These are phyloP conservation scores for Thozetella sp. DNA, from an alignment of 495 filamentous ascomycete species.

Conservation along the genomic window DNA sequence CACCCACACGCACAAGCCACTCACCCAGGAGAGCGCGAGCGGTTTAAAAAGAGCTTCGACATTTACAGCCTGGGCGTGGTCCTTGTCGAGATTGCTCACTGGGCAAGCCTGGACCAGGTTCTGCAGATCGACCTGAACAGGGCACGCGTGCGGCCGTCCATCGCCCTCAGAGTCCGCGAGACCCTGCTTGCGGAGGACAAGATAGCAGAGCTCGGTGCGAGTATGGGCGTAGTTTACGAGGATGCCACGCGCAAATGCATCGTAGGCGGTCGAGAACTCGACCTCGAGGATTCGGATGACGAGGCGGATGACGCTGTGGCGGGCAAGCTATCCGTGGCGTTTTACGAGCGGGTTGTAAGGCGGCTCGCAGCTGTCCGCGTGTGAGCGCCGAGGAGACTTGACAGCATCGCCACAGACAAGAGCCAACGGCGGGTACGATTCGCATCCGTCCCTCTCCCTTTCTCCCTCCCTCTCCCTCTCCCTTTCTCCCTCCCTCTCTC, in stretches of 20 bases:
- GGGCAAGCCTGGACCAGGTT: constrained; percentile 50
- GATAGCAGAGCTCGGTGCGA: constrained; percentile 28
- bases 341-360: constrained; percentile 39
- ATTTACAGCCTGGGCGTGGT: constrained; percentile 59
- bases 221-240: constrained; percentile 34
- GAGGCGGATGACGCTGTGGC: constrained; percentile 33
- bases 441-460: no score
- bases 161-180: constrained; percentile 26
- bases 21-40: constrained; percentile 26
- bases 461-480: no score
- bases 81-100: constrained; percentile 53
- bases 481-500: no score
- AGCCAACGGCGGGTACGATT: no score
- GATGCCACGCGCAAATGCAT: constrained; percentile 29
- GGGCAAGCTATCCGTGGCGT: constrained; percentile 24
- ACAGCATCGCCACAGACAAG: not conserved
- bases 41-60: constrained; percentile 53
- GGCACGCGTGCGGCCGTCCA: constrained; percentile 20
- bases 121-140: constrained; percentile 34
- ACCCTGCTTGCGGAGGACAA: constrained; percentile 20
- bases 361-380: constrained; percentile 29
- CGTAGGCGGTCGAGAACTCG: constrained; percentile 25
- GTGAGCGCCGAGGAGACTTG: constrained; percentile 8
- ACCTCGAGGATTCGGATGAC: constrained; percentile 26
- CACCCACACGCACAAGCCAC: constrained; percentile 45